Evolutionary conservation across 2,329 filamentous ascomycete genomes (phyloP), one percentile per base, ranked within the genome.

Genomic region (Aspergillus piperis): DNA sequence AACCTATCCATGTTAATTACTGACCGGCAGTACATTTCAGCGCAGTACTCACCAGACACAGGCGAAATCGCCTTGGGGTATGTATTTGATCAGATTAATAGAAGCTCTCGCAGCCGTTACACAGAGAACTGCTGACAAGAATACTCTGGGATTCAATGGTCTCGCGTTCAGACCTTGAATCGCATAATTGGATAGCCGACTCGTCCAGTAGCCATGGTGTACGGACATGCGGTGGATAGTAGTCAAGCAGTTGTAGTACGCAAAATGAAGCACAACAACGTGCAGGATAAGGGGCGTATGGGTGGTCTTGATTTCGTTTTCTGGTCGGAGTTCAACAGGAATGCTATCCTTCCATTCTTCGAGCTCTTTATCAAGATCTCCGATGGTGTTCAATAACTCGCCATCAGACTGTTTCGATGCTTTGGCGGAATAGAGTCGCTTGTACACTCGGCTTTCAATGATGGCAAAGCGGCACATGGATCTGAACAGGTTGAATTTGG

Each of bases 201-300:
- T 97, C 1, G 94, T 98, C 95, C 95, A 99, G 78, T 96, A 97
- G 13, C 95, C 95, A 73, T 97, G 93, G 70, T 98, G 95, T 30
- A 98, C 90, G 44, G 92, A 96, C 95, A 98, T 99, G 54, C 95
- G 91, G 75, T 99, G 95, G 65, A 99, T 97, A 0, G 95, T 99
- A 0, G 94, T 97, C 54, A 99, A 80, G 70, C 93, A 97, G 75
- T 99, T 99, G 81, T 98, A 98, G 77, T 99, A 99, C 1, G 92
- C 89, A 70, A 99, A 96, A 75, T 99, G 95, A 60, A 99, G 81
- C 74, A 96, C 91, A 62, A 96, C 93, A 55, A 99, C 87, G 66
- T 98, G 94, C 19, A 99, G 82, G 19, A 98, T 93, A n/a, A 98
- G 83, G 0, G 94, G 93, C 0, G 92, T 96, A 74, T 97, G 92